Evolutionary conservation across 2,329 filamentous ascomycete genomes (phyloP).

Genomic region (Trichoderma atrobrunneum): DNA sequence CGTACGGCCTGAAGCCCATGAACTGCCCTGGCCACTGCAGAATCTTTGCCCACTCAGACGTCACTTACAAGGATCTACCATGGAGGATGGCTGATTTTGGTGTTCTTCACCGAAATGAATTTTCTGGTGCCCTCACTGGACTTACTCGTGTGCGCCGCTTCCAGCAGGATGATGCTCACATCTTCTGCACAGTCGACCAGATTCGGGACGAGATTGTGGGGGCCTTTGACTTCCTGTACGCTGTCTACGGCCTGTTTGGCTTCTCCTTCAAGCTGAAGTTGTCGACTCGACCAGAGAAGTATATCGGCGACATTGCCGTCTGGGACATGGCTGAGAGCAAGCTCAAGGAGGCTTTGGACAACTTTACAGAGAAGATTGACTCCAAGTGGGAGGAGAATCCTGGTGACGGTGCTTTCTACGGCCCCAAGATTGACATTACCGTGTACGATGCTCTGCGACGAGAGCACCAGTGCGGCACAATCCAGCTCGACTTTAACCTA

Average conservation of each 20-base stretch:
- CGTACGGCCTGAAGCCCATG: constrained; percentile 84
- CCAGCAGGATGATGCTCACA: constrained; percentile 94
- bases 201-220: constrained; percentile 59
- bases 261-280: constrained; percentile 87
- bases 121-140: constrained; percentile 85
- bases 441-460: constrained; percentile 83
- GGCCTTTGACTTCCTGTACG: constrained; percentile 81
- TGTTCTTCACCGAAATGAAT: constrained; percentile 91
- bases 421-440: constrained; percentile 97
- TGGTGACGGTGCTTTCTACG: constrained; percentile 96
- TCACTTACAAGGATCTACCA: constrained; percentile 82
- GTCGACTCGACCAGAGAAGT: constrained; percentile 86
- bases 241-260: constrained; percentile 63
- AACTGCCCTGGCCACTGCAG: constrained; percentile 95
- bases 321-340: constrained; percentile 87
- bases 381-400: constrained; percentile 86
- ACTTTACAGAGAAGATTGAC: constrained; percentile 62
- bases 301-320: constrained; percentile 77
- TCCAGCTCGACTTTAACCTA: constrained; percentile 91
- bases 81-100: constrained; percentile 95
- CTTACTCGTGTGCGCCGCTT: constrained; percentile 91
- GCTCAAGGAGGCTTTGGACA: constrained; percentile 73
- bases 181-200: constrained; percentile 67
- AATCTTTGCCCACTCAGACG: constrained; percentile 78
- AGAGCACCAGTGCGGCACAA: constrained; percentile 64